Evolutionary conservation across 1,139 yeast species (phyloP).

Genomic region (Torulaspora globosa): DNA sequence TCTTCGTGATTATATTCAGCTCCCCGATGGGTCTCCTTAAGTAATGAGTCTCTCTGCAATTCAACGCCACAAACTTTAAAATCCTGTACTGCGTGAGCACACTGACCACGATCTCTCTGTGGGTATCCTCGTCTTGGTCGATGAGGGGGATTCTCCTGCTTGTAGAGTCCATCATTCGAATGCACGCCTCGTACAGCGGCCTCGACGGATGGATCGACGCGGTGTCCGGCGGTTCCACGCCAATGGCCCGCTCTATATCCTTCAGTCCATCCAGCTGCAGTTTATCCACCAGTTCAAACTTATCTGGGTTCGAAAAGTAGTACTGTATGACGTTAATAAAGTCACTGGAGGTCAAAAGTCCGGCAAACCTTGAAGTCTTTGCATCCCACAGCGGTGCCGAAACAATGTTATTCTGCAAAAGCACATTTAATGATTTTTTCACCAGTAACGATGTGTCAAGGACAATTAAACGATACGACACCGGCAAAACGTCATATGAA

Average conservation of each 20-base stretch:
- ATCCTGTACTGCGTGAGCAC: constrained; percentile 96
- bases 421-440: constrained; percentile 83
- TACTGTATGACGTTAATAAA: constrained; percentile 94
- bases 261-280: constrained; percentile 79
- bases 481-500: constrained; percentile 95
- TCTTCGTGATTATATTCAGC: constrained; percentile 58
- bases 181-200: constrained; percentile 89
- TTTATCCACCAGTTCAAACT: constrained; percentile 83
- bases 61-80: constrained; percentile 88
- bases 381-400: constrained; percentile 98
- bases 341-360: constrained; percentile 86
- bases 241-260: constrained; percentile 82
- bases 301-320: constrained; percentile 84
- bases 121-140: constrained; percentile 90
- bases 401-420: constrained; percentile 89
- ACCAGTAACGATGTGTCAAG: constrained; percentile 88
- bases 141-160: constrained; percentile 93
- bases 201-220: constrained; percentile 88
- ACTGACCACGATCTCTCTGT: constrained; percentile 88
- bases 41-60: constrained; percentile 91
- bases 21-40: constrained; percentile 71
- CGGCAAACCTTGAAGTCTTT: constrained; percentile 85
- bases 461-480: constrained; percentile 86
- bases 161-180: constrained; percentile 80
- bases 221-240: constrained; percentile 85